Evolutionary conservation across 768 basidiomycete species (phyloP), one percentile per base, ranked within the genome.

Genomic region (Collybia mongolica): DNA sequence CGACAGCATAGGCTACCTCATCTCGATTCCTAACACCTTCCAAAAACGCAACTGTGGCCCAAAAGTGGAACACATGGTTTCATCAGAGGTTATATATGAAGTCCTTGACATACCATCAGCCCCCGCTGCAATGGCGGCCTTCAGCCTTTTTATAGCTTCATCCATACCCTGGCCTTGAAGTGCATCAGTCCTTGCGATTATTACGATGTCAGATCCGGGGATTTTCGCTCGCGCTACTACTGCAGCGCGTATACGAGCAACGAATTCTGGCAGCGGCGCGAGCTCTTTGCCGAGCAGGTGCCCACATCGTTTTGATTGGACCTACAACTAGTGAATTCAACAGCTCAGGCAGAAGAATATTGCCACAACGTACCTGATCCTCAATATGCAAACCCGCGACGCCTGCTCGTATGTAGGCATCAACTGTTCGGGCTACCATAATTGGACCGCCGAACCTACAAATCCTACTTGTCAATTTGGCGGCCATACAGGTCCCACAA

Each of bases 361-460:
- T 11, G 24, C 7, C 22, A 20, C 39, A 41, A 44, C 50, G 46
- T 46, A 79, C 77, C 60, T 81, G 80, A 59, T 81, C 80, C 62
- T 82, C 80, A 39, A 82, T 79, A 61, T 82, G 80, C 26, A 80
- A 58, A 0, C 66, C 80, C 1, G 79, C 80, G 42, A 81, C 73
- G 5, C 80, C 80, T 0, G 74, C 73, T 36, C 70, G 65, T 5
- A 73, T 74, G 54, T 81, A 81, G 48, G 74, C 71, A 2, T 68
- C 72, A 17, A 82, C 72, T 1, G 80, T 81, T 24, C 79, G 75
- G 2, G 79, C 79, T 9, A 81, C 71, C 72, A 75, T 81, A 1
- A 73, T 69, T n/a, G 79, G 77, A 8, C 79, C 80, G 18, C 79
- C 79, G 54, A 80, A 79, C 11, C 76, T 76, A 48, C 6, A 20